phyloP scores from a whole-genome alignment of 2,329 filamentous ascomycete genomes.

The Tolypocladium cylindrosporum region DNA sequence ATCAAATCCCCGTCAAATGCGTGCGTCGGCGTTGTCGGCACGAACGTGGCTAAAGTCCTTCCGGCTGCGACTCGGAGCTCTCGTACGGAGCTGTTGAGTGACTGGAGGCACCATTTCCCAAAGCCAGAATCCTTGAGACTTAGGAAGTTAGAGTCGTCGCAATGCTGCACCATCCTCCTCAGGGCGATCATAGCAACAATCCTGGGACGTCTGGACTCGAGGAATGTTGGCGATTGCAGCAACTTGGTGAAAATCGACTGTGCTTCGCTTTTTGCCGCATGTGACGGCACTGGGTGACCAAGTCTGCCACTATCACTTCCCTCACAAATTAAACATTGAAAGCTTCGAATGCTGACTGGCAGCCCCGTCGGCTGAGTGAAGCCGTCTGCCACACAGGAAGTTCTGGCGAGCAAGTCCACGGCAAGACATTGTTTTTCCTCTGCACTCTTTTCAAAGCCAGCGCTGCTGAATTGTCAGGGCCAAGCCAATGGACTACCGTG shows the following conservation, averaged over 20 bases:
- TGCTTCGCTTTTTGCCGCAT: slow-evolving; percentile 23
- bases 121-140: slow-evolving; percentile 57
- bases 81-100: slow-evolving; percentile 71
- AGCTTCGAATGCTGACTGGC: neutral
- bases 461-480: slow-evolving; percentile 17
- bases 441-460: slow-evolving; percentile 32
- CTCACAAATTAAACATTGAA: slow-evolving; percentile 17
- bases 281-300: neutral
- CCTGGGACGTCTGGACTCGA: slow-evolving; percentile 48
- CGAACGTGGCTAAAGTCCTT: slow-evolving; percentile 55
- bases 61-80: slow-evolving; percentile 78
- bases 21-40: slow-evolving; percentile 25
- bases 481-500: neutral
- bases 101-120: slow-evolving; percentile 74
- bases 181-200: slow-evolving; percentile 64
- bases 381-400: slow-evolving; percentile 22
- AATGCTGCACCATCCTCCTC: slow-evolving; percentile 60
- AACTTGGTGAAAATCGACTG: slow-evolving; percentile 36
- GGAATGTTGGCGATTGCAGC: slow-evolving; percentile 33
- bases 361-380: neutral
- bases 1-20: slow-evolving; percentile 14
- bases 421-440: slow-evolving; percentile 41
- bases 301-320: neutral
- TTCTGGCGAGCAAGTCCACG: slow-evolving; percentile 44
- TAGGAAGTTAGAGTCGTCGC: slow-evolving; percentile 45